Evolutionary conservation across 2,329 filamentous ascomycete genomes (phyloP), one percentile per base, ranked within the genome.

Genomic region (Ilyonectria mors-panacis): DNA sequence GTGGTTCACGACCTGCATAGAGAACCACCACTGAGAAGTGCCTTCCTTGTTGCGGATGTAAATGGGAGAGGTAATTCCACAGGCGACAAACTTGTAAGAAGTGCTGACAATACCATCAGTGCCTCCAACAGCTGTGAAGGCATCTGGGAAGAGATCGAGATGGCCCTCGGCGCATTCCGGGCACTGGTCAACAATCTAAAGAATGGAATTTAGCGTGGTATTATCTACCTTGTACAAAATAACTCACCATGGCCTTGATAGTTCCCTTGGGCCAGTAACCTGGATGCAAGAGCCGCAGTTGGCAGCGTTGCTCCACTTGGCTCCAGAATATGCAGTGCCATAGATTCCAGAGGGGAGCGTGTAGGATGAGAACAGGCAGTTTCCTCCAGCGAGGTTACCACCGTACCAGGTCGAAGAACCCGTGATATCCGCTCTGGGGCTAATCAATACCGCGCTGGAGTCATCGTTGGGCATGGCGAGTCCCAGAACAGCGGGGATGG

Each of bases 301-400:
- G 45, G 81, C 84, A 2, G 86, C 84, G 59, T 77, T 79, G 58
- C 84, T 78, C 91, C 91, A 93, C 71, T 85, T 86, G 3, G 83
- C 80, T 47, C 85, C 85, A 1, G 89, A 88, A 56, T 90, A 84
- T 2, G 91, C 91, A 12, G 89, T 90, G 62, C 91, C 91, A 72
- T 82, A 88, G 62, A 92, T 78, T 10, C 83, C 82, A 12, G 85
- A 81, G 6, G 90, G 89, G 30, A 92, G 81, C 3, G 85, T 89
- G 81, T 91, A 92, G 57, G 85, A 87, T 6, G 83, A 82, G 82
- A 92, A 92, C 12, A 86, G 88, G 79, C 91, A 93, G 65, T 84
- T 85, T 68, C 91, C 91, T 44, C 89, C 89, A 6, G 79, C 77
- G 3, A 89, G 76, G 75, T 89, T 87, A 30, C 88, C 87, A 39